A percentile compares a stretch with the other conserved stretches of the same genome.
phyloP scores from a whole-genome alignment of 1,139 yeast species.

The Lodderomyces parapsilosis region DNA sequence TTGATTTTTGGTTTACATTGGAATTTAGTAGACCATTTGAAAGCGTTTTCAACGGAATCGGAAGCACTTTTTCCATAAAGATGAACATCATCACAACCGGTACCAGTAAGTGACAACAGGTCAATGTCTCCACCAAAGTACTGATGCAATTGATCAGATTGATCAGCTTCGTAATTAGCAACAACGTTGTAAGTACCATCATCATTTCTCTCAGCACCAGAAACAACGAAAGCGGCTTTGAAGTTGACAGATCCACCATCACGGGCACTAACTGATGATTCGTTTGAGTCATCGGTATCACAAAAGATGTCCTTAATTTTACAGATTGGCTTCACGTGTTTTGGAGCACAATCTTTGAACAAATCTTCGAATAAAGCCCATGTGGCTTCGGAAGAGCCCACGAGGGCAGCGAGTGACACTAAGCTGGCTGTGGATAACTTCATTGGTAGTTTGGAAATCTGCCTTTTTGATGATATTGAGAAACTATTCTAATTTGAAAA shows the following conservation, averaged over 20 bases:
- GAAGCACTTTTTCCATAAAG: constrained; percentile 8
- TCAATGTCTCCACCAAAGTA: constrained; percentile 7
- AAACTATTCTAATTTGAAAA: no score
- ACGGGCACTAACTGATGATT: constrained; percentile 6
- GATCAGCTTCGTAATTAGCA: constrained; percentile 11
- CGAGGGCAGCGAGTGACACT: constrained; percentile 9
- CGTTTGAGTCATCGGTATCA: not conserved
- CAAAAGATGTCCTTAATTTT: constrained; percentile 1
- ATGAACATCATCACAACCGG: constrained; percentile 11
- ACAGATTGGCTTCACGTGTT: constrained; percentile 6
- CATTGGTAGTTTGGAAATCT: constrained; percentile 4
- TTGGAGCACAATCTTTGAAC: constrained; percentile 8
- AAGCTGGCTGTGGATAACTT: constrained; percentile 9
- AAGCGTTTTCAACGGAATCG: constrained; percentile 9
- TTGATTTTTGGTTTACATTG: constrained; percentile 10
- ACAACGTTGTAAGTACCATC: constrained; percentile 11
- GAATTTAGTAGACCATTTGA: constrained; percentile 13
- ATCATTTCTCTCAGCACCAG: constrained; percentile 10
- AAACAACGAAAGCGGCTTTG: constrained; percentile 13
- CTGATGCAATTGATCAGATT: constrained; percentile 7
- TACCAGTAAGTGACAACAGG: constrained; percentile 10
- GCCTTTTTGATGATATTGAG: no score
- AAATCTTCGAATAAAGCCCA: constrained; percentile 6
- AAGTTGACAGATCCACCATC: constrained; percentile 4
- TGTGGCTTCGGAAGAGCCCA: constrained; percentile 10